These are phyloP conservation scores for Candida hungchunana DNA, from an alignment of 805 yeast species.

Conservation along the genomic window DNA sequence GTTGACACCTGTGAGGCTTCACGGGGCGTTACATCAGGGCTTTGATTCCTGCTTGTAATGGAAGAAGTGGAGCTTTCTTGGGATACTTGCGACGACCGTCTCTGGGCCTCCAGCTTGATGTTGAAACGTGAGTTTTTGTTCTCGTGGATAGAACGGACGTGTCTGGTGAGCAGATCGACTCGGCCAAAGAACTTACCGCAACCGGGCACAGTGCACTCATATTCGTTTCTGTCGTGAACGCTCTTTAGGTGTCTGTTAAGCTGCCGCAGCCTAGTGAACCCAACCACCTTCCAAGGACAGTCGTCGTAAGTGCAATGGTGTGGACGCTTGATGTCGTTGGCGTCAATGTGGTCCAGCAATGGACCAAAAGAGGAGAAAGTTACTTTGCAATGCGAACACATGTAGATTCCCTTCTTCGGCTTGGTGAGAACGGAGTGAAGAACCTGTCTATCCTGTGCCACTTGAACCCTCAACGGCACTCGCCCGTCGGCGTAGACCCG, in stretches of 20 bases:
- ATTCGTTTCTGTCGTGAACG: constrained; percentile 34
- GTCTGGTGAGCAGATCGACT: constrained; percentile 33
- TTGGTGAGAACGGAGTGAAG: constrained; percentile 24
- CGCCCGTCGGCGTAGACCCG: constrained; percentile 22
- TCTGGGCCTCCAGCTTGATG: constrained; percentile 23
- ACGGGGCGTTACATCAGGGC: too few relatives aligned
- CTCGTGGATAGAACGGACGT: constrained; percentile 33
- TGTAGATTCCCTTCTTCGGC: constrained; percentile 35
- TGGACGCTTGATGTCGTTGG: constrained; percentile 29
- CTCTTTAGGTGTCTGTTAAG: constrained; percentile 30
- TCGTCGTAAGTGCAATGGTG: constrained; percentile 29
- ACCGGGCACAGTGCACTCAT: constrained; percentile 68
- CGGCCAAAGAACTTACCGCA: constrained; percentile 65
- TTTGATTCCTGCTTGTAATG: too few relatives aligned
- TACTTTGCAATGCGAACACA: constrained; percentile 35
- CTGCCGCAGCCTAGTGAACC: constrained; percentile 35
- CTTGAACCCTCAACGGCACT: constrained; percentile 24
- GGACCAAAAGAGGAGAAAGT: constrained; percentile 29
- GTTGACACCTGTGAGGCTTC: not conserved
- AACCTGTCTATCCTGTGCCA: constrained; percentile 31
- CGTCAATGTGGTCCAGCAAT: constrained; percentile 35
- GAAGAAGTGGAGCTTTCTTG: constrained; percentile 1
- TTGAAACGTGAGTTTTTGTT: constrained; percentile 38
- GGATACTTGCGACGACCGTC: constrained; percentile 3
- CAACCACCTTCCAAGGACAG: constrained; percentile 41